Evolutionary conservation across 352 stramenopile genomes (phyloP).

Genomic region (Globisporangium camurandrum): DNA sequence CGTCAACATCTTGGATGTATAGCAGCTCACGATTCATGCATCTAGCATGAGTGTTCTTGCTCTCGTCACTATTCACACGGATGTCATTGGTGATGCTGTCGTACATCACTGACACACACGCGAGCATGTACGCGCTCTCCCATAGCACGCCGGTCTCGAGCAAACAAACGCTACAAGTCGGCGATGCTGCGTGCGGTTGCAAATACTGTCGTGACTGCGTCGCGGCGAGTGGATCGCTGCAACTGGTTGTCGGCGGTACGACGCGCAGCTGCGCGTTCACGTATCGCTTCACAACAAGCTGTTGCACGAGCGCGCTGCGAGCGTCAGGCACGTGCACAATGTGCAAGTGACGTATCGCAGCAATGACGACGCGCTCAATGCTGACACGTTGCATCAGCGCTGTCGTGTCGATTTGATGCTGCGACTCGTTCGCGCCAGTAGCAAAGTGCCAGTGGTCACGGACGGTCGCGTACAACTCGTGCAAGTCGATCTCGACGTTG

Average conservation of each 20-base stretch:
- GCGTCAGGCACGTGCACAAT: slow-evolving; percentile 25
- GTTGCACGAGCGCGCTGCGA: slow-evolving; percentile 8
- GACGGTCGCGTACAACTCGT: slow-evolving; percentile 24
- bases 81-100: slow-evolving; percentile 20
- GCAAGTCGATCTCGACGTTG: slow-evolving; percentile 18
- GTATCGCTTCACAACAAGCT: slow-evolving; percentile 30
- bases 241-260: not conserved
- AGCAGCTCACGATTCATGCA: not conserved
- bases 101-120: no score
- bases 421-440: no score
- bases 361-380: slow-evolving; percentile 23
- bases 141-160: slow-evolving; percentile 51
- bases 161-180: slow-evolving; percentile 11
- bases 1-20: slow-evolving; percentile 9
- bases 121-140: slow-evolving; percentile 42
- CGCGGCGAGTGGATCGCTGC: not conserved
- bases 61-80: slow-evolving; percentile 4
- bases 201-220: slow-evolving; percentile 18
- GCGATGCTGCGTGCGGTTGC: slow-evolving; percentile 3
- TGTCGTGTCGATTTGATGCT: not conserved
- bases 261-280: slow-evolving; percentile 19
- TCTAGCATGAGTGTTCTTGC: slow-evolving; percentile 4
- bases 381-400: slow-evolving; percentile 12
- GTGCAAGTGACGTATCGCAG: slow-evolving; percentile 30
- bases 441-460: slow-evolving; percentile 1